Conservation (phyloP, 208 protist species). For the Acanthamoeba royreba region DNA sequence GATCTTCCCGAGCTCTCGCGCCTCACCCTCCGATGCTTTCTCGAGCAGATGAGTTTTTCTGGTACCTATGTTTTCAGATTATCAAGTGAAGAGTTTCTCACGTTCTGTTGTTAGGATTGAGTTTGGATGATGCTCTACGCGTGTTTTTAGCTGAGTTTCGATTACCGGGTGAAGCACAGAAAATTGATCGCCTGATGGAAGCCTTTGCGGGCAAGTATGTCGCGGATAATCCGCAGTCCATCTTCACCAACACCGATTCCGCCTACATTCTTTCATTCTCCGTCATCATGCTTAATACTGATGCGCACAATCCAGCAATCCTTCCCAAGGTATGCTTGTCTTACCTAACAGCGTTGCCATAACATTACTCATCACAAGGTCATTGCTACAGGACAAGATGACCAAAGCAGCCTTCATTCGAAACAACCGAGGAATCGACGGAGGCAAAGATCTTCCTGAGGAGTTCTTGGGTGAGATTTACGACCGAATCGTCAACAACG, state of each 20-base stretch:
- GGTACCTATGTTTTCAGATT: neutral
- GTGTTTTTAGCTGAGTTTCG: slow-evolving; percentile 85
- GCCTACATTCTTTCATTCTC: slow-evolving; percentile 94
- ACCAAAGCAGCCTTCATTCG: slow-evolving; percentile 89
- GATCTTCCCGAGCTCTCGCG: slow-evolving; percentile 49
- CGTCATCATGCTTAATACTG: slow-evolving; percentile 99
- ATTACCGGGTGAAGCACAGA: slow-evolving; percentile 89
- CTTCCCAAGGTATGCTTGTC: neutral
- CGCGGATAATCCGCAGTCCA: slow-evolving; percentile 67
- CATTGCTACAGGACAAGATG: slow-evolving; percentile 89
- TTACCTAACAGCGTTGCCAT: neutral
- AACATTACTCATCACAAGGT: neutral
- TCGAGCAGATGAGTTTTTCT: neutral
- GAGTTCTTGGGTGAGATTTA: slow-evolving; percentile 89
- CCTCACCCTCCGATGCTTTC: neutral
- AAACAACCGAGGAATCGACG: slow-evolving; percentile 95
- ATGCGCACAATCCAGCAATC: slow-evolving; percentile 91
- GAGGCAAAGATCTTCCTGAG: slow-evolving; percentile 85
- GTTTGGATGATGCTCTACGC: slow-evolving; percentile 79
- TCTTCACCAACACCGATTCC: slow-evolving; percentile 71
- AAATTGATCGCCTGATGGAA: slow-evolving; percentile 93
- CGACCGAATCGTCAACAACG: slow-evolving; percentile 87
- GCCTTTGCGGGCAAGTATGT: slow-evolving; percentile 87
- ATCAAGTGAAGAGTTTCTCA: no score
- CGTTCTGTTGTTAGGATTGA: neutral